A percentile compares a stretch with the other conserved stretches of the same genome.
These are phyloP conservation scores for Arthrobotrys musiformis DNA, from an alignment of 2,329 filamentous ascomycete genomes.

Conservation along the genomic window DNA sequence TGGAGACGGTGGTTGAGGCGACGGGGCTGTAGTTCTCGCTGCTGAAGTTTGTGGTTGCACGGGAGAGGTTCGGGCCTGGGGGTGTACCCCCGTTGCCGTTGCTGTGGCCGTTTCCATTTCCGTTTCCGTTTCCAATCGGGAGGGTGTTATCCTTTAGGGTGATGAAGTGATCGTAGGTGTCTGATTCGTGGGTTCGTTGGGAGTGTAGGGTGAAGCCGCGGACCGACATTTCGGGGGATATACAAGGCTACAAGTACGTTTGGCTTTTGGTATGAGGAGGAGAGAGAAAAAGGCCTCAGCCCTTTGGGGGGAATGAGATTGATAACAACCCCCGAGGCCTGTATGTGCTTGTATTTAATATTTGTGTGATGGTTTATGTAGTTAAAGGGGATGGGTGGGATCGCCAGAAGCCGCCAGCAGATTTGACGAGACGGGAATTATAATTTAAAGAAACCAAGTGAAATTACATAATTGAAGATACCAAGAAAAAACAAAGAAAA, in stretches of 20 bases:
- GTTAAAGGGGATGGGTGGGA: slow-evolving; percentile 16
- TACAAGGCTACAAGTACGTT: too few relatives aligned
- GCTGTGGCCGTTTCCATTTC: not conserved
- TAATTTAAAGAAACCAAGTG: not conserved
- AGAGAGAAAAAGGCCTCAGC: not conserved
- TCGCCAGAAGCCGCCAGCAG: slow-evolving; percentile 44
- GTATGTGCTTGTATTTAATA: not conserved
- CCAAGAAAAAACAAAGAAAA: not conserved
- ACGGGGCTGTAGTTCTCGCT: slow-evolving; percentile 27
- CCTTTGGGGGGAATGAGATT: not conserved
- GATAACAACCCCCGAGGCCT: not conserved
- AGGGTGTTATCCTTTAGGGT: slow-evolving; percentile 51
- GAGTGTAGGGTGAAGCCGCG: slow-evolving; percentile 37
- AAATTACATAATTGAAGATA: slow-evolving; percentile 16
- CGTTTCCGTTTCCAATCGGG: slow-evolving; percentile 6
- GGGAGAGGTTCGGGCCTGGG: slow-evolving; percentile 32
- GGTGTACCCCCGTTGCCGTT: slow-evolving; percentile 2
- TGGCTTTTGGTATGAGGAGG: not conserved
- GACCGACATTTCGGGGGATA: slow-evolving; percentile 31
- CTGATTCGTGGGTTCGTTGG: slow-evolving; percentile 32
- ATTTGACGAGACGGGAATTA: slow-evolving; percentile 29
- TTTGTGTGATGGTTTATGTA: not conserved
- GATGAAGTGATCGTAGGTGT: slow-evolving; percentile 46
- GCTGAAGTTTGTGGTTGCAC: slow-evolving; percentile 44
- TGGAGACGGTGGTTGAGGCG: slow-evolving; percentile 43